Evolutionary conservation across 176 grass and related monocot genomes (phyloP).

Genomic region (Carex littledalei): DNA sequence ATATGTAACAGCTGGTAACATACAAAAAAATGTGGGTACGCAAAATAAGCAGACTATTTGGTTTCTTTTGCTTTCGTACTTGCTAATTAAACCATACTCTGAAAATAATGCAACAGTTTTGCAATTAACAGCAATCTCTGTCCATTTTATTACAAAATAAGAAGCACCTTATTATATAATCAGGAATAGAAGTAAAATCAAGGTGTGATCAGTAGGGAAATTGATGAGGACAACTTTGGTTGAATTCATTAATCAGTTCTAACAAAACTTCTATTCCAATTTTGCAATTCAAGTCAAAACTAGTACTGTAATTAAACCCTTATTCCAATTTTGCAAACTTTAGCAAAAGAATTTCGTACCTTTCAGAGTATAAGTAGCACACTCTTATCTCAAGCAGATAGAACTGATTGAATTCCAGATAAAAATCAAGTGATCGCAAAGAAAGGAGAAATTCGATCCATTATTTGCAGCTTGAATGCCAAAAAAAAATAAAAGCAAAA

Average conservation of each 20-base stretch:
- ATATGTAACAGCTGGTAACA: not conserved
- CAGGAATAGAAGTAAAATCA: not conserved
- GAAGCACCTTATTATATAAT: not conserved
- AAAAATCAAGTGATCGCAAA: conserved; percentile 6
- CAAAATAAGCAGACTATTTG: not conserved
- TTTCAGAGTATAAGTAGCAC: not conserved
- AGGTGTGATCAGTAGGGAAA: not conserved
- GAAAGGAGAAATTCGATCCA: not conserved
- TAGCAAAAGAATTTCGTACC: not conserved
- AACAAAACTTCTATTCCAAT: not conserved
- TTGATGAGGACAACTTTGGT: not conserved
- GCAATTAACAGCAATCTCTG: not conserved
- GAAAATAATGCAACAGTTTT: not conserved
- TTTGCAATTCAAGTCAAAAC: not conserved
- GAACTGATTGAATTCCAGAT: not conserved
- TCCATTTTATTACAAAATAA: not conserved
- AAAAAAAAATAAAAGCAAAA: not conserved
- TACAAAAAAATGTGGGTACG: not conserved
- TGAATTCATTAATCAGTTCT: not conserved
- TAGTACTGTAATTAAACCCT: not conserved
- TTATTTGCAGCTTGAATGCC: not conserved
- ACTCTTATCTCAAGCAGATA: not conserved
- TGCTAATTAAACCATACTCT: not conserved
- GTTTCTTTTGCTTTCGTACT: not conserved
- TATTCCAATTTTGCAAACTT: not conserved